A percentile compares a stretch with the other conserved stretches of the same genome.
These are phyloP conservation scores for Fusarium tricinctum DNA, from an alignment of 2,329 filamentous ascomycete genomes.

Conservation along the genomic window DNA sequence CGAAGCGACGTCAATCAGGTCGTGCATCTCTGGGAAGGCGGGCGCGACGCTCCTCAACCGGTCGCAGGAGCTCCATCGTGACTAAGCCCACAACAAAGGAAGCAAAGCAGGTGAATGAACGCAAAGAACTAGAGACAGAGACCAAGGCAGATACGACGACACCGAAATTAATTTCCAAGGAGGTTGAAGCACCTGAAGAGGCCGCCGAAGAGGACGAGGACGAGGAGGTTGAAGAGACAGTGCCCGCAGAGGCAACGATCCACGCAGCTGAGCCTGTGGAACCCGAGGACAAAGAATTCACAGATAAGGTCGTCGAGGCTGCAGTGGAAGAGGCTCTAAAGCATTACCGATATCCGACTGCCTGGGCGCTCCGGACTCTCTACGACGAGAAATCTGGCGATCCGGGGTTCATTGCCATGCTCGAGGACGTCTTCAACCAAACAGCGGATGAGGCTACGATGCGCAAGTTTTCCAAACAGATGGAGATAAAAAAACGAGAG, in stretches of 20 bases:
- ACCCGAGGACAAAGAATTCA: conserved; percentile 59
- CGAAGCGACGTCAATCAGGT: conserved; percentile 54
- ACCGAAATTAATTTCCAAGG: background rate
- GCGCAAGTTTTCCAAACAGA: conserved; percentile 64
- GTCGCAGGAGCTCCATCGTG: conserved; percentile 43
- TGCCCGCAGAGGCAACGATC: conserved; percentile 36
- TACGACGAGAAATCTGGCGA: conserved; percentile 71
- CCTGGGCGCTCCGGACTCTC: conserved; percentile 71
- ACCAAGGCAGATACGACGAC: conserved; percentile 16
- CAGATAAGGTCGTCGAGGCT: conserved; percentile 67
- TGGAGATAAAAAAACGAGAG: conserved; percentile 69
- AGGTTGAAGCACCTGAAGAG: conserved; percentile 18
- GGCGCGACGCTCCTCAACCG: conserved; percentile 45
- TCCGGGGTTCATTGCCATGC: conserved; percentile 66
- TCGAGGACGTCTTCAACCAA: conserved; percentile 71
- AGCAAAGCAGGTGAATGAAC: conserved; percentile 34
- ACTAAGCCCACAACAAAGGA: conserved; percentile 42
- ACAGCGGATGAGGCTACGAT: conserved; percentile 67
- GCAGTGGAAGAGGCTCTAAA: conserved; percentile 72
- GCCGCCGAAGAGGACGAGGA: conserved; percentile 16
- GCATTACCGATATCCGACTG: conserved; percentile 71
- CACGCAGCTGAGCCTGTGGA: conserved; percentile 42
- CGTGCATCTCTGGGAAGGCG: conserved; percentile 53
- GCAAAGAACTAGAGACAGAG: conserved; percentile 31
- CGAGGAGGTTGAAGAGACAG: conserved; percentile 6